Conservation (phyloP, 2,329 filamentous ascomycete species). For the Aphanocladium album region DNA sequence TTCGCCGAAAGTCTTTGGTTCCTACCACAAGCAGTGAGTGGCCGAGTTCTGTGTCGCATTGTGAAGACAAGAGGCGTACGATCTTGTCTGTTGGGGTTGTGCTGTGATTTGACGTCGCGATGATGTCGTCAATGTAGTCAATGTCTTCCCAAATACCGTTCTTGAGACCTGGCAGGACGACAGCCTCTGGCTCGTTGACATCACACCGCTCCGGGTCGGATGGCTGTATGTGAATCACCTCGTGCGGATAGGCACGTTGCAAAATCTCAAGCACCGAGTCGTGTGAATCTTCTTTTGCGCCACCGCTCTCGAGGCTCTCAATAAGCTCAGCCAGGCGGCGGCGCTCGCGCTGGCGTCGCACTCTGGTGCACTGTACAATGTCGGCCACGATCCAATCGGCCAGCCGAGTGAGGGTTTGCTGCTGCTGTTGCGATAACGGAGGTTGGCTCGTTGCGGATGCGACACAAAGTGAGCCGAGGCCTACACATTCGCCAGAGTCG, state of each 20-base stretch:
- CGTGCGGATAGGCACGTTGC: conserved; percentile 28
- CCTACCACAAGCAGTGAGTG: conserved; percentile 33
- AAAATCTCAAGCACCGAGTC: conserved; percentile 25
- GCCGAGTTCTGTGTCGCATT: conserved; percentile 27
- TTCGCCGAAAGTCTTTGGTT: conserved; percentile 35
- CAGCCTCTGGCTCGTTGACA: conserved; percentile 22
- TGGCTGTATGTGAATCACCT: conserved; percentile 24
- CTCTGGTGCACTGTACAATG: conserved; percentile 32
- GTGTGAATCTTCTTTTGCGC: conserved; percentile 12
- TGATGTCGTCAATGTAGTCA: conserved; percentile 33
- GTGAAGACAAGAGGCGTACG: conserved; percentile 33
- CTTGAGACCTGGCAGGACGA: conserved; percentile 26
- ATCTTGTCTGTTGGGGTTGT: conserved; percentile 23
- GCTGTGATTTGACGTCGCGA: conserved; percentile 30
- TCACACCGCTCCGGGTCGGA: conserved; percentile 21
- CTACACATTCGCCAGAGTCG: conserved; percentile 34
- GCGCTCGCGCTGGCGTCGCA: conserved; percentile 34
- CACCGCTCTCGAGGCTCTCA: conserved; percentile 18
- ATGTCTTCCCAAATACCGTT: conserved; percentile 41
- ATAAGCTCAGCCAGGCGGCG: conserved; percentile 33
- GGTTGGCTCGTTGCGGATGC: conserved; percentile 30
- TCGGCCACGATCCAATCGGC: conserved; percentile 34
- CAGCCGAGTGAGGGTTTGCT: conserved; percentile 22
- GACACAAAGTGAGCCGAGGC: conserved; percentile 39
- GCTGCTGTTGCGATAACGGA: conserved; percentile 25